A percentile compares a stretch with the other conserved stretches of the same genome.
Evolutionary conservation across 306 rosid species (phyloP).

Genomic region (Vigna hirtella): DNA sequence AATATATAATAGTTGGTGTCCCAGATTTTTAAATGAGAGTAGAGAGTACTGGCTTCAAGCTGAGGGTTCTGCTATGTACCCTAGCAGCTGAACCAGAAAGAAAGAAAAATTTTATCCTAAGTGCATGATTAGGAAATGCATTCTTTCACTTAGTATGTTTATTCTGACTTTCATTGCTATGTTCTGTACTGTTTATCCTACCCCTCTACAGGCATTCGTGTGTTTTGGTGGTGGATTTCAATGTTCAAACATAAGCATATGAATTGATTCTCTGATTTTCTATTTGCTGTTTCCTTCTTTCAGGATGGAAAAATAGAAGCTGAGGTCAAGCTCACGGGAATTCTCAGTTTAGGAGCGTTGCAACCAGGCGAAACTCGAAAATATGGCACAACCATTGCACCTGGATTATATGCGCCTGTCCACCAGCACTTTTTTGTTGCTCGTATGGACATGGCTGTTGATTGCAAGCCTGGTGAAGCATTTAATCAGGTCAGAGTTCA

Average conservation of each 20-base stretch:
- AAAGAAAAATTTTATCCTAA: too few relatives aligned
- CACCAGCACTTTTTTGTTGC: conserved; percentile 81
- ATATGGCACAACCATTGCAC: conserved; percentile 80
- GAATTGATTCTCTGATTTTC: conserved; percentile 6
- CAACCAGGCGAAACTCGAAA: conserved; percentile 79
- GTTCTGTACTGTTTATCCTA: not conserved
- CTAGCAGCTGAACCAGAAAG: conserved; percentile 4
- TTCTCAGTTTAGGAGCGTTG: conserved; percentile 76
- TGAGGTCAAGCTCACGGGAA: conserved; percentile 78
- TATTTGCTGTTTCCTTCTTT: conserved; percentile 21
- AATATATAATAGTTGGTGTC: conserved; percentile 16
- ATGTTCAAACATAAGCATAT: conserved; percentile 27
- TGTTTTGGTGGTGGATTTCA: not conserved
- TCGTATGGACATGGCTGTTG: conserved; percentile 85
- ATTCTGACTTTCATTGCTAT: conserved; percentile 1
- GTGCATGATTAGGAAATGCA: not conserved
- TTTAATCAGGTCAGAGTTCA: conserved; percentile 62
- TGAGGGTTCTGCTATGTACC: conserved; percentile 5
- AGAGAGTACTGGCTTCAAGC: too few relatives aligned
- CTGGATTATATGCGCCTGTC: conserved; percentile 78
- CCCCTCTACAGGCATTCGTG: not conserved
- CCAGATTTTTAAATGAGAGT: conserved; percentile 7
- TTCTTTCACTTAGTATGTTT: conserved; percentile 8
- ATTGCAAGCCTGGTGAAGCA: conserved; percentile 82
- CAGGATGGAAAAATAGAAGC: conserved; percentile 86